These are phyloP conservation scores for Spatholobus suberectus DNA, from an alignment of 306 rosid genomes.

Conservation along the genomic window DNA sequence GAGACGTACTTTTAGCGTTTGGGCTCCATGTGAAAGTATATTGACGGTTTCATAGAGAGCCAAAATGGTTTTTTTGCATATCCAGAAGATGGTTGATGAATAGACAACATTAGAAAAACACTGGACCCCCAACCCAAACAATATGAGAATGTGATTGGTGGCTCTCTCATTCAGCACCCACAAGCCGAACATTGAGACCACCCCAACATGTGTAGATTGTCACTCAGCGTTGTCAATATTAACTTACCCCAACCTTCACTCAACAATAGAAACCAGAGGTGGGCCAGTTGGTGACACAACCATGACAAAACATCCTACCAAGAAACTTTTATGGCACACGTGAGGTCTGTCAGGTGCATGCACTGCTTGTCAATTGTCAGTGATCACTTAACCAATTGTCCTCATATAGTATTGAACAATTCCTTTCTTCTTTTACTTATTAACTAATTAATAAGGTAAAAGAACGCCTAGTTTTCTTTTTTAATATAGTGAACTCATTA, in stretches of 20 bases:
- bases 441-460: background rate
- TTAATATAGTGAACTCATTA: background rate
- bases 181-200: constrained; percentile 32
- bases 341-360: constrained; percentile 42
- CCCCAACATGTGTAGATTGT: constrained; percentile 50
- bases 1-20: constrained; percentile 14
- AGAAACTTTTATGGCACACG: constrained; percentile 53
- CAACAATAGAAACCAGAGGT: background rate
- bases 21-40: constrained; percentile 56
- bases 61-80: constrained; percentile 14
- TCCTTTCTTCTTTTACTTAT: background rate
- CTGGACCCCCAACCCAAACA: constrained; percentile 27
- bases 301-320: constrained; percentile 55
- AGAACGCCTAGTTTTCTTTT: too few relatives aligned
- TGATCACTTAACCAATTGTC: constrained; percentile 3
- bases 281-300: constrained; percentile 61
- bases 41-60: constrained; percentile 28
- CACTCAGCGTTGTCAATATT: constrained; percentile 25
- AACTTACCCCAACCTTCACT: constrained; percentile 13
- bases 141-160: constrained; percentile 12
- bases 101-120: constrained; percentile 32
- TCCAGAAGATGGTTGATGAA: constrained; percentile 9
- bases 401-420: background rate
- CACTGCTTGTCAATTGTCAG: background rate
- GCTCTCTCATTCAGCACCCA: constrained; percentile 38